Percentiles rank a stretch among this genome's conserved stretches.
phyloP scores from a whole-genome alignment of 768 basidiomycete species.

The Trametopsis cervina region DNA sequence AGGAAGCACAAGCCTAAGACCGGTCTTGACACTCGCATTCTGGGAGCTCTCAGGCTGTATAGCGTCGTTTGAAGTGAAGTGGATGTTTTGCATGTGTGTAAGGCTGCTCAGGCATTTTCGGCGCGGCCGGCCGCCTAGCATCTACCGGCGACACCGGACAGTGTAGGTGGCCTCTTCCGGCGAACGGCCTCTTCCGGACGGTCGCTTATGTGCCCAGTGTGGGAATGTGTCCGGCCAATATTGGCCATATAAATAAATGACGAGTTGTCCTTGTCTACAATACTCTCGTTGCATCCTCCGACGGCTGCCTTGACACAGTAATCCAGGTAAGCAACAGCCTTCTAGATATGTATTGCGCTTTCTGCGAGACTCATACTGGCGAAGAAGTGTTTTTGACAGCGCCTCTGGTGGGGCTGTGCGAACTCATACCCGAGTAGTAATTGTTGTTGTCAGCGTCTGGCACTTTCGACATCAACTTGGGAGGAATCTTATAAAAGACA shows the following conservation, averaged over 20 bases:
- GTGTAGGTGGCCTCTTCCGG: no score
- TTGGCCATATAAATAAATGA: no score
- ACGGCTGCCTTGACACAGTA: no score
- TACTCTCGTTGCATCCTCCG: no score
- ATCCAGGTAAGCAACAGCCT: no score
- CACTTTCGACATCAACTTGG: background rate
- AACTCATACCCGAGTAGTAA: no score
- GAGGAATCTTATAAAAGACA: background rate
- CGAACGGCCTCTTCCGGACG: background rate
- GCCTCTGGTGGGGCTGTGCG: background rate
- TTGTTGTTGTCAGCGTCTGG: background rate
- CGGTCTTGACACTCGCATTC: conserved; percentile 28
- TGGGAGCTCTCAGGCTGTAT: conserved; percentile 23
- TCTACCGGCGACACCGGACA: background rate
- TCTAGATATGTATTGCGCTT: no score
- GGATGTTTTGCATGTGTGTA: conserved; percentile 19
- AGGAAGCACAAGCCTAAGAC: conserved; percentile 60
- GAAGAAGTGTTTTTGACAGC: background rate
- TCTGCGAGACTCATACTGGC: background rate
- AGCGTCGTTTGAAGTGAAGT: conserved; percentile 24
- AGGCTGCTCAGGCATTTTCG: background rate
- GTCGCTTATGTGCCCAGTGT: no score
- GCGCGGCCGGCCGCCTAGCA: background rate
- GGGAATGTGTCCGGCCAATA: no score
- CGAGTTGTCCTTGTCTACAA: no score